Evolutionary conservation across 345 rosid genomes (phyloP).

Genomic region (Lepidium sativum): DNA sequence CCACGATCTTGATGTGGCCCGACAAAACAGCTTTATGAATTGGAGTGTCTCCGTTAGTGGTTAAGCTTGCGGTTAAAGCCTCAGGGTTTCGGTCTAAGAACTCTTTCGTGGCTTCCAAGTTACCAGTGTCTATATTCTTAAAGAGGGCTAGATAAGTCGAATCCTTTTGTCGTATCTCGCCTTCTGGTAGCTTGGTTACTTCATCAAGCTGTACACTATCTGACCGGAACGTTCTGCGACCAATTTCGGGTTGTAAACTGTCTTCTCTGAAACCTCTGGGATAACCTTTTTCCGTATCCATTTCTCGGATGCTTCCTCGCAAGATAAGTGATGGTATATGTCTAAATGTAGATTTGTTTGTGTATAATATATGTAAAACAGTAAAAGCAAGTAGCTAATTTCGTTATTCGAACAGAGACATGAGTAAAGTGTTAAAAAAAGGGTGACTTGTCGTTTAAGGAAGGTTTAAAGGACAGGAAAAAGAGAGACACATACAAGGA

Average conservation of each 20-base stretch:
- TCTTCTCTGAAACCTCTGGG: conserved; percentile 22
- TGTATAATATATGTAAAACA: not conserved
- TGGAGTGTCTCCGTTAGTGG: conserved; percentile 52
- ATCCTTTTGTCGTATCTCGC: conserved; percentile 3
- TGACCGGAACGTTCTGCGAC: conserved; percentile 4
- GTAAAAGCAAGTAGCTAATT: not conserved
- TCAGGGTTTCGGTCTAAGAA: conserved; percentile 32
- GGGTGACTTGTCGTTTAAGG: conserved; percentile 1
- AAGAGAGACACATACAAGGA: not conserved
- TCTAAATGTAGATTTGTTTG: not conserved
- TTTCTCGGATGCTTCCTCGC: not conserved
- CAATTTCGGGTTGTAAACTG: conserved; percentile 11
- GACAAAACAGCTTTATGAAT: conserved; percentile 61
- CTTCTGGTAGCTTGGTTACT: not conserved
- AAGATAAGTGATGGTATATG: not conserved
- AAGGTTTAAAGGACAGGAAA: conserved; percentile 10
- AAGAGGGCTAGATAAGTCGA: conserved; percentile 35
- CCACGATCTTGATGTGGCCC: conserved; percentile 51
- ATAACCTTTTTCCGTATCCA: conserved; percentile 27
- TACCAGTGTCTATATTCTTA: conserved; percentile 51
- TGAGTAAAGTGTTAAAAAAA: conserved; percentile 2
- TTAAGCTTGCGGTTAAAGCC: conserved; percentile 39
- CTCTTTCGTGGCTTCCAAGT: conserved; percentile 36
- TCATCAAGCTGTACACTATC: conserved; percentile 25
- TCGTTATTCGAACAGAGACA: conserved; percentile 4